phyloP scores from a whole-genome alignment of 2,329 filamentous ascomycete genomes.

The Dothideomycetidae sp. region DNA sequence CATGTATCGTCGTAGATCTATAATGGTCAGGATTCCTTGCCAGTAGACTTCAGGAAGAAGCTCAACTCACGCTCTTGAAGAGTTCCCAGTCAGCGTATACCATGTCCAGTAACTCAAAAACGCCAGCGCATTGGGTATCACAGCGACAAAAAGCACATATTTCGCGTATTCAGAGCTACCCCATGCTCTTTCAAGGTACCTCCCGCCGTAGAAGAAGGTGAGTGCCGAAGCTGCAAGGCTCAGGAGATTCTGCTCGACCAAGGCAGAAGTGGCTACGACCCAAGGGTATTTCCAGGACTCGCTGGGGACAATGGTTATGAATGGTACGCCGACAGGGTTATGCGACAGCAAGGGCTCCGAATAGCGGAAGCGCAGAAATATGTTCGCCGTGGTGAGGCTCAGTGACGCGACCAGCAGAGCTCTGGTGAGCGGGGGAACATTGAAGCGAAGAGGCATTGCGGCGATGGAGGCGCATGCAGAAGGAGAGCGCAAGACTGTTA shows the following conservation, averaged over 20 bases:
- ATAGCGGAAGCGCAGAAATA: conserved; percentile 58
- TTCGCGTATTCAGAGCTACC: conserved; percentile 83
- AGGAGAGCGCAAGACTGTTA: neutral
- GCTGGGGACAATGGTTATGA: conserved; percentile 74
- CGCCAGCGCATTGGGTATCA: conserved; percentile 67
- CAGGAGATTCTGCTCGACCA: conserved; percentile 88
- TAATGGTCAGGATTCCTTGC: neutral
- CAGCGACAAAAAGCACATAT: conserved; percentile 61
- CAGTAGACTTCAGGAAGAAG: neutral
- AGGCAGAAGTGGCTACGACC: conserved; percentile 73
- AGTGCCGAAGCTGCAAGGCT: conserved; percentile 63
- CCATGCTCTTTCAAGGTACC: conserved; percentile 94
- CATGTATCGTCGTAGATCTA: conserved; percentile 66
- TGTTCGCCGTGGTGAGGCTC: conserved; percentile 68
- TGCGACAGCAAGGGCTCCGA: conserved; percentile 29
- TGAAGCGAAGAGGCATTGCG: conserved; percentile 25
- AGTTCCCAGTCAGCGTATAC: conserved; percentile 52
- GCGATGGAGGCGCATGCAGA: neutral
- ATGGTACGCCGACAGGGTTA: conserved; percentile 43
- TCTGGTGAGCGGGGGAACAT: conserved; percentile 83
- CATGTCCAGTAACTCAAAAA: conserved; percentile 62
- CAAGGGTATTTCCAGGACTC: conserved; percentile 79
- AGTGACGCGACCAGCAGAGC: conserved; percentile 61
- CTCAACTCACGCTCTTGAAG: conserved; percentile 10
- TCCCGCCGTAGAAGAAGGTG: conserved; percentile 79